phyloP scores from a whole-genome alignment of 2,329 filamentous ascomycete species.

The Zymoseptoria ardabiliae region DNA sequence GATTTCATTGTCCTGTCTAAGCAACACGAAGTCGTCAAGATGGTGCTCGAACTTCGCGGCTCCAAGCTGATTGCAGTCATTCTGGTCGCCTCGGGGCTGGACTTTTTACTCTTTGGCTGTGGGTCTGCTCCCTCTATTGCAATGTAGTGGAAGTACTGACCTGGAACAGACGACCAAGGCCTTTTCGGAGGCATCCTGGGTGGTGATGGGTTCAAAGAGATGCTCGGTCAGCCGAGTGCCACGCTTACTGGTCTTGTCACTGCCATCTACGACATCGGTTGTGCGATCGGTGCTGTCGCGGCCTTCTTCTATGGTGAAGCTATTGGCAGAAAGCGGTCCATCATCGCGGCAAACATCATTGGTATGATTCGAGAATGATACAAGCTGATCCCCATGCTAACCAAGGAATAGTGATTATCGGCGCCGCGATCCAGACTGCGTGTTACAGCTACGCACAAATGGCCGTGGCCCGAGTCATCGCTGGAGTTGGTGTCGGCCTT shows the following conservation, averaged over 20 bases:
- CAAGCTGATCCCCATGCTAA: not conserved
- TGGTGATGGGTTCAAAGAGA: conserved; percentile 23
- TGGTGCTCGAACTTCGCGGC: conserved; percentile 18
- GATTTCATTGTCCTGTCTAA: not conserved
- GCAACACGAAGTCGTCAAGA: not conserved
- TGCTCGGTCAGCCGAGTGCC: conserved; percentile 21
- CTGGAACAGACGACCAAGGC: conserved; percentile 20
- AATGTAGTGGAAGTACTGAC: not conserved
- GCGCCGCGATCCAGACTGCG: conserved; percentile 20
- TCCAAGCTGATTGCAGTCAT: conserved; percentile 23
- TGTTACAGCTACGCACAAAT: conserved; percentile 22
- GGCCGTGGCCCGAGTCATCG: conserved; percentile 21
- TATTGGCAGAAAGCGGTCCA: conserved; percentile 21
- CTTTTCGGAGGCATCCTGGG: conserved; percentile 26
- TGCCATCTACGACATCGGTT: conserved; percentile 24
- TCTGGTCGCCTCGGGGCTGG: conserved; percentile 22
- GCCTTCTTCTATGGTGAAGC: conserved; percentile 22
- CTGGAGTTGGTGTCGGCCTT: conserved; percentile 23
- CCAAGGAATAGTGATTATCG: conserved; percentile 15
- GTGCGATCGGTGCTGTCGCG: conserved; percentile 21
- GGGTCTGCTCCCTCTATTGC: not conserved
- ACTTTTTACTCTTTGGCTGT: conserved; percentile 24
- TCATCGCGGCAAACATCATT: conserved; percentile 22
- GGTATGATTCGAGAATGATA: not conserved
- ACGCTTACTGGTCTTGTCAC: conserved; percentile 24